Conservation (phyloP, 2,329 filamentous ascomycete species). For the Scedosporium aurantiacum region DNA sequence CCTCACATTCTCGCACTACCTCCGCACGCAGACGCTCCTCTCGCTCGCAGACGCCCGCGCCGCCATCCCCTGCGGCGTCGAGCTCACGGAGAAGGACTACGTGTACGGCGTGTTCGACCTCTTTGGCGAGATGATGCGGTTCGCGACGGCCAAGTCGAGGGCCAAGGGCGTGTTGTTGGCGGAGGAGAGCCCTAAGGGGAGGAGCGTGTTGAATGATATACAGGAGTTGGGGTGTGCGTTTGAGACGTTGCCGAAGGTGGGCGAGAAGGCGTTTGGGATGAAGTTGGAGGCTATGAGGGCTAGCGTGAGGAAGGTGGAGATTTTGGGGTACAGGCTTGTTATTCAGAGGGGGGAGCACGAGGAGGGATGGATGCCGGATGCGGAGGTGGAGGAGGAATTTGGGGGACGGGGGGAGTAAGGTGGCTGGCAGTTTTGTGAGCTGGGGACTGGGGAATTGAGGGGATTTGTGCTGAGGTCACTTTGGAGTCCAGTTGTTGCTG, state of each 20-base stretch:
- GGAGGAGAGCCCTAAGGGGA: slow-evolving; percentile 12
- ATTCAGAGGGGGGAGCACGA: slow-evolving; percentile 83
- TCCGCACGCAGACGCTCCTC: slow-evolving; percentile 66
- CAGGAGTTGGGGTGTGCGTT: slow-evolving; percentile 66
- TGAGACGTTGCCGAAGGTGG: slow-evolving; percentile 57
- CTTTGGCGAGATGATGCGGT: slow-evolving; percentile 93
- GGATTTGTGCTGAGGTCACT: no score
- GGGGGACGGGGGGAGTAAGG: background rate
- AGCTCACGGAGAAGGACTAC: slow-evolving; percentile 73
- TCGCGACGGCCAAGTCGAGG: slow-evolving; percentile 71
- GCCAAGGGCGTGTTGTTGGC: slow-evolving; percentile 55
- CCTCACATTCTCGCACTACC: slow-evolving; percentile 77
- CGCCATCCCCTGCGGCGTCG: slow-evolving; percentile 40
- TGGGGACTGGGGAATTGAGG: background rate
- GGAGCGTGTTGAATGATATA: slow-evolving; percentile 69
- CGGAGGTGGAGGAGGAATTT: slow-evolving; percentile 20
- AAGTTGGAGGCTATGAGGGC: slow-evolving; percentile 81
- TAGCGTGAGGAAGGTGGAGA: slow-evolving; percentile 91
- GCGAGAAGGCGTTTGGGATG: slow-evolving; percentile 49
- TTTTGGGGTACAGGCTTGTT: slow-evolving; percentile 73
- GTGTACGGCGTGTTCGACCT: slow-evolving; percentile 86
- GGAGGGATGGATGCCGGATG: slow-evolving; percentile 82
- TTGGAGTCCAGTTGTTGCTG: no score
- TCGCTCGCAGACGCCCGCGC: slow-evolving; percentile 44
- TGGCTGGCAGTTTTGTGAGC: background rate